Percentiles rank a stretch among this genome's conserved stretches.
Conservation (phyloP, 108 stramenopile genomes). For the Stephanodiscus triporus region DNA sequence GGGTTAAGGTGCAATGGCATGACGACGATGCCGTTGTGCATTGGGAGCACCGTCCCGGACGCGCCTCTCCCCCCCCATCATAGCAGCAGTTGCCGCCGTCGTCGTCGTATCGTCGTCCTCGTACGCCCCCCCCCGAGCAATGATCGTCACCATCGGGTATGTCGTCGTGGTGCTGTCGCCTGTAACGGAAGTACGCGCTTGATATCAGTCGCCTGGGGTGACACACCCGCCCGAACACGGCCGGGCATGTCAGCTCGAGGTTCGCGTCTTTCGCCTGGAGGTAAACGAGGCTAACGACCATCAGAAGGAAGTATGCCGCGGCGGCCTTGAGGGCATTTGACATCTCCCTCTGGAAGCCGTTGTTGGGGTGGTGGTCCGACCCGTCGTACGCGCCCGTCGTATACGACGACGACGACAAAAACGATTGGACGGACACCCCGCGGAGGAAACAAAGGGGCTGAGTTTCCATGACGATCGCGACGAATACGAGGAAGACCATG, state of each 20-base stretch:
- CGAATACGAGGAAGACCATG: constrained; percentile 47
- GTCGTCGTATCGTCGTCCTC: not conserved
- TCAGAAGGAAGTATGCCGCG: constrained; percentile 49
- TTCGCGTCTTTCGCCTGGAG: constrained; percentile 34
- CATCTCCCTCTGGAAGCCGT: constrained; percentile 45
- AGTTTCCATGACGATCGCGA: constrained; percentile 37
- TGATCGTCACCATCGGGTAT: constrained; percentile 27
- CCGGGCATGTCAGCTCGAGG: not conserved
- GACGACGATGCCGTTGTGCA: no score
- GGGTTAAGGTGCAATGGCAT: no score
- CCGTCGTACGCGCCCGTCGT: no score
- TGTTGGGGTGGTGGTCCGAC: no score
- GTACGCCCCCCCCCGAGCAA: no score
- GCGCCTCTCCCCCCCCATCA: no score
- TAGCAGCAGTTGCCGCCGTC: no score
- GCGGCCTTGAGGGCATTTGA: constrained; percentile 52
- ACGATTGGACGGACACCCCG: no score
- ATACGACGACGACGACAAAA: no score
- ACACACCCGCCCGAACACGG: constrained; percentile 31
- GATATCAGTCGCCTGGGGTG: constrained; percentile 36
- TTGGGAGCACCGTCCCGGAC: no score
- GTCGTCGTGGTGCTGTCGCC: constrained; percentile 46
- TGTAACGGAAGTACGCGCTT: constrained; percentile 39
- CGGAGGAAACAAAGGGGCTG: constrained; percentile 48
- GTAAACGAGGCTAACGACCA: constrained; percentile 45